Base-by-base conservation (phyloP, 202 grass and related monocot species). In the Hordeum pubiflorum region DNA sequence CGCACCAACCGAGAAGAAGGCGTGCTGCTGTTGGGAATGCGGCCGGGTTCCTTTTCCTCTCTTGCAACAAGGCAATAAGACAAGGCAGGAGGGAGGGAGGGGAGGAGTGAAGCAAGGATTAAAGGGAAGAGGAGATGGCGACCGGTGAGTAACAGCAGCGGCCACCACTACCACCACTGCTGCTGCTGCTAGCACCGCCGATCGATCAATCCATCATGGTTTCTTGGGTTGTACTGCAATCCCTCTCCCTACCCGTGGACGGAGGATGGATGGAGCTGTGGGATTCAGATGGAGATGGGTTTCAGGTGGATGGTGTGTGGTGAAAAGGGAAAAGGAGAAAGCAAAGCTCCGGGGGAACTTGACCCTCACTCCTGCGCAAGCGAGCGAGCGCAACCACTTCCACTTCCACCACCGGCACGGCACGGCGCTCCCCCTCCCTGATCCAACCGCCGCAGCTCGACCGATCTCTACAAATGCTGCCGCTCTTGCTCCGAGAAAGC, bases 171-270 rank as follows among this genome's bases (percentile, higher is more conserved):
- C 27, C 27, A 29, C 27, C 2, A 29, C 27, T 29, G 2, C 27
- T 29, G 27, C 27, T 29, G 27, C 27, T 29, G 27, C 27, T 29
- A 29, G 27, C 1, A 29, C 27, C 27, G 27, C 27, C 27, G 27
- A 29, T 29, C 27, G 27, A 29, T 29, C 27, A 29, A 29, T 29
- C 27, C 27, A 99, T 96, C 76, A 99, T 96, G 68, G 21, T 96
- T 93, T 79, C 92, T 95, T 99, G 82, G 90, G 76, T 92, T 93
- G 62, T 79, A 99, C 96, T 95, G 84, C 89, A 93, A 91, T 88
- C 46, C 18, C 7, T 6, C 57, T 29, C 27, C 3, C 4, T 7
- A 27, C n/a, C 52, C 12, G 48, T 55, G 81, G 39, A 72, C 29
- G 37, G 44, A 70, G 11, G 58, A 24, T 29, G 22, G 64, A 68